Percentiles rank a stretch among this genome's conserved stretches.
Conservation (phyloP, 2,329 filamentous ascomycete genomes). For the Pseudovirgaria hyperparasitica region DNA sequence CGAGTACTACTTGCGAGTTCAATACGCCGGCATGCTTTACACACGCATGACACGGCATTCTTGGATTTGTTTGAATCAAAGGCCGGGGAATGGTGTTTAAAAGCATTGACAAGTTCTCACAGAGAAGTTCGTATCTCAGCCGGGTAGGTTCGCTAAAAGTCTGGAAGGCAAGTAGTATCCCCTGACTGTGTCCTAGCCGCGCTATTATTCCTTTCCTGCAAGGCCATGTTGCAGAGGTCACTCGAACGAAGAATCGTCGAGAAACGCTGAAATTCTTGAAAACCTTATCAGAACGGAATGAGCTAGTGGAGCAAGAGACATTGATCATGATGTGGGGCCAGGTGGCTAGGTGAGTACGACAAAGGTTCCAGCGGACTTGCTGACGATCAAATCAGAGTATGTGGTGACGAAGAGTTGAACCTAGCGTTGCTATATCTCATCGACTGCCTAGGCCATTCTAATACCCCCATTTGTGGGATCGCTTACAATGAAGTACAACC, state of each 20-base stretch:
- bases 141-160: slow-evolving; percentile 36
- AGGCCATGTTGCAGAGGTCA: slow-evolving; percentile 30
- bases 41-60: too few relatives aligned
- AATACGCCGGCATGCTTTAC: too few relatives aligned
- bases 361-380: not conserved
- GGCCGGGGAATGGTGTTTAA: slow-evolving; percentile 69
- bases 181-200: too few relatives aligned
- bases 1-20: too few relatives aligned
- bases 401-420: slow-evolving; percentile 72
- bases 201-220: slow-evolving; percentile 59
- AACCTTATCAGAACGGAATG: slow-evolving; percentile 55
- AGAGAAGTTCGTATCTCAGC: slow-evolving; percentile 76
- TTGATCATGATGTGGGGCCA: slow-evolving; percentile 79
- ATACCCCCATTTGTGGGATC: slow-evolving; percentile 64
- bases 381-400: slow-evolving; percentile 35
- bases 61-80: too few relatives aligned
- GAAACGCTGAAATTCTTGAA: slow-evolving; percentile 59
- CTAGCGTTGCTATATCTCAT: slow-evolving; percentile 72
- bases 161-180: slow-evolving; percentile 46
- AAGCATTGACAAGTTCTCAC: slow-evolving; percentile 68
- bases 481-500: slow-evolving; percentile 62
- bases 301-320: slow-evolving; percentile 62
- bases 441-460: slow-evolving; percentile 75
- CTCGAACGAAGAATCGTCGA: slow-evolving; percentile 52
- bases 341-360: slow-evolving; percentile 50